A percentile compares a stretch with the other conserved stretches of the same genome.
Evolutionary conservation across 78 protist species (phyloP).

Genomic region (Chrysochromulina tobinii): DNA sequence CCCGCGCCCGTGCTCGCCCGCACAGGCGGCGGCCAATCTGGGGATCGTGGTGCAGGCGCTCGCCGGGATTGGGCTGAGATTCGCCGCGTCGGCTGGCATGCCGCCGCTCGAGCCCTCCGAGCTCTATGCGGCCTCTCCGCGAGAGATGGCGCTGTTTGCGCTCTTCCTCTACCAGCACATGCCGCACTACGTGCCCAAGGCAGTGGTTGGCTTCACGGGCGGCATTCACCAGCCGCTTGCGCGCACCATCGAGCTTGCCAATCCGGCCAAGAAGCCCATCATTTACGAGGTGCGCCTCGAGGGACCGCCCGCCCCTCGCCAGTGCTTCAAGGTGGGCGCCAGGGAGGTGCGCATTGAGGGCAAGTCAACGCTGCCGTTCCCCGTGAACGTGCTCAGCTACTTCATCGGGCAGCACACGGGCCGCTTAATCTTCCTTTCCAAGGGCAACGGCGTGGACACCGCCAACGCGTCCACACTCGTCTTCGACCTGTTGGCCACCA

Average conservation of each 20-base stretch:
- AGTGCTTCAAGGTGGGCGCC: neutral
- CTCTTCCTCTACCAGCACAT: slow-evolving; percentile 45
- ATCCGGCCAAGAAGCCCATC: slow-evolving; percentile 45
- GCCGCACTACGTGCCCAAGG: slow-evolving; percentile 65
- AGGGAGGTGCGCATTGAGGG: neutral
- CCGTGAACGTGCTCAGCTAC: neutral
- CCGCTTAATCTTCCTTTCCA: neutral
- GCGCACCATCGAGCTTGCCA: slow-evolving; percentile 60
- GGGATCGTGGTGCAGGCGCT: neutral
- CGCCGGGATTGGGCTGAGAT: neutral
- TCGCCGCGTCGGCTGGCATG: neutral
- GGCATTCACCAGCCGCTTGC: slow-evolving; percentile 33
- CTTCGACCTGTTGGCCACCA: neutral
- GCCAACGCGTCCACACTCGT: slow-evolving; percentile 9
- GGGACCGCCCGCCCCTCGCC: neutral
- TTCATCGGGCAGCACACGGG: neutral
- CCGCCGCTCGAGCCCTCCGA: neutral
- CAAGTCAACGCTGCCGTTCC: neutral
- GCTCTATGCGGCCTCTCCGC: neutral
- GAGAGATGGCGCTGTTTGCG: slow-evolving; percentile 42
- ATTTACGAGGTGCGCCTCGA: slow-evolving; percentile 44
- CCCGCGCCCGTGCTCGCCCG: neutral
- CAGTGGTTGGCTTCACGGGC: slow-evolving; percentile 47
- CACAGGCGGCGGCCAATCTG: neutral
- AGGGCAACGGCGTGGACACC: neutral